Evolutionary conservation across 2,329 filamentous ascomycete genomes (phyloP), one percentile per base, ranked within the genome.

Genomic region (Colletotrichum incanum): DNA sequence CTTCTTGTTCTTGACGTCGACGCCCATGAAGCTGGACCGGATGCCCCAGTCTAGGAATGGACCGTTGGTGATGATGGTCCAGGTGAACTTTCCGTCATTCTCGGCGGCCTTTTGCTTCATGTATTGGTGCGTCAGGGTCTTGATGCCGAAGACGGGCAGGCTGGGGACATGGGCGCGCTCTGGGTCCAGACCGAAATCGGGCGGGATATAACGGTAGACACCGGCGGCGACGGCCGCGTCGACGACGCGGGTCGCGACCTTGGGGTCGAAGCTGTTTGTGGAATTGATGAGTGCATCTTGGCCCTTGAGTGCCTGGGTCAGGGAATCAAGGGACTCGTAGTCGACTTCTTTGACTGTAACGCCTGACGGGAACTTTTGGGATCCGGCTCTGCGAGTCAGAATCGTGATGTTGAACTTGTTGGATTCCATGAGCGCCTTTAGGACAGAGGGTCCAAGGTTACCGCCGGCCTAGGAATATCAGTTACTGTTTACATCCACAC

Each of bases 121-220:
- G 18, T 68, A 49, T 45, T 70, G 73, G 68, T 73, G 45, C 34
- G 68, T 54, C 7, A 63, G 45, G 20, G 72, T 69, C 71, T 78
- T 78, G 39, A 65, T 18, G 12, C 23, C 45, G 63, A 75, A 79
- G 23, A 73, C 52, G 59, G 77, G 77, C 5, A 79, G 65, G 14
- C 37, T 23, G 16, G 43, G 43, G 0, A 62, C 59, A 23, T 75
- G 73, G 34, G 72, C 70, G 63, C 75, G 76, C 12, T 59, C 50
- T 1, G 82, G 76, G 80, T 85, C 78, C 54, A 77, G 76, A 43
- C 84, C 84, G 60, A 86, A 93, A 72, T 92, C 90, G 2, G 88
- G 88, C 2, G 90, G 90, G 41, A 93, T 80, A 81, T 92, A 90
- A 16, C 89, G 86, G 77, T 90, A 84, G 0, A 93, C 89, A 6